A percentile compares a stretch with the other conserved stretches of the same genome.
Conservation (phyloP, 305 asterid species). For the Rubia balearica region DNA sequence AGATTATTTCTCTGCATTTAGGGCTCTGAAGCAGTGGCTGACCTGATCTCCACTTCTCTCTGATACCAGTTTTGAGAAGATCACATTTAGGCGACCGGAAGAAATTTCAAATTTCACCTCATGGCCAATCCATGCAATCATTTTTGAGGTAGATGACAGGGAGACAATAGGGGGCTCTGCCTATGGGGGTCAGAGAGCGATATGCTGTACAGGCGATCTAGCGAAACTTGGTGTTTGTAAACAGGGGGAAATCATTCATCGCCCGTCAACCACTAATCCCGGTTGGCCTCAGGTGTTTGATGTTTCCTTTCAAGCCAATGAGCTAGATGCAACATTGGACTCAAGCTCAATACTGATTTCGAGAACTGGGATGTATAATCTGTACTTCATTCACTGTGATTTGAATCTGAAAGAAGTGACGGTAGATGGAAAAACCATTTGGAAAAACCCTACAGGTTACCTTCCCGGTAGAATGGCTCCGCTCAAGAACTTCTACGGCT, state of each 20-base stretch:
- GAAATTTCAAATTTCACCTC: conserved; percentile 74
- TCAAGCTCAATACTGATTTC: conserved; percentile 65
- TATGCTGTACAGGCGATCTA: conserved; percentile 89
- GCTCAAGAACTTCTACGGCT: conserved; percentile 72
- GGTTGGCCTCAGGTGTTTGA: conserved; percentile 88
- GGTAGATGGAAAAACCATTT: conserved; percentile 75
- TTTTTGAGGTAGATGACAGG: conserved; percentile 92
- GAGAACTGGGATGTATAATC: conserved; percentile 88
- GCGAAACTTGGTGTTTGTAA: conserved; percentile 91
- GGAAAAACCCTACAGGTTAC: conserved; percentile 91
- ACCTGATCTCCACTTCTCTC: conserved; percentile 26
- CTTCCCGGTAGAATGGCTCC: conserved; percentile 99
- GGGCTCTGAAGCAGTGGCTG: conserved; percentile 10
- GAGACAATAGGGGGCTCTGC: conserved; percentile 94
- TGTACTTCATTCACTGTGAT: conserved; percentile 89
- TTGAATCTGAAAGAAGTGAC: conserved; percentile 57
- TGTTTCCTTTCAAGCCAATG: conserved; percentile 52
- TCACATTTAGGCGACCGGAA: conserved; percentile 59
- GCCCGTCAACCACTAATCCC: conserved; percentile 63
- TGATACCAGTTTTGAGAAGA: conserved; percentile 60
- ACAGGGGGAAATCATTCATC: conserved; percentile 70
- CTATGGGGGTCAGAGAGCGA: conserved; percentile 93
- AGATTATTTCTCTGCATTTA: not conserved
- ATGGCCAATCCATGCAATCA: conserved; percentile 56
- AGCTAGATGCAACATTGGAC: conserved; percentile 39